Base-by-base conservation (phyloP, 352 stramenopile genomes). In the Thraustochytrium sp. region DNA sequence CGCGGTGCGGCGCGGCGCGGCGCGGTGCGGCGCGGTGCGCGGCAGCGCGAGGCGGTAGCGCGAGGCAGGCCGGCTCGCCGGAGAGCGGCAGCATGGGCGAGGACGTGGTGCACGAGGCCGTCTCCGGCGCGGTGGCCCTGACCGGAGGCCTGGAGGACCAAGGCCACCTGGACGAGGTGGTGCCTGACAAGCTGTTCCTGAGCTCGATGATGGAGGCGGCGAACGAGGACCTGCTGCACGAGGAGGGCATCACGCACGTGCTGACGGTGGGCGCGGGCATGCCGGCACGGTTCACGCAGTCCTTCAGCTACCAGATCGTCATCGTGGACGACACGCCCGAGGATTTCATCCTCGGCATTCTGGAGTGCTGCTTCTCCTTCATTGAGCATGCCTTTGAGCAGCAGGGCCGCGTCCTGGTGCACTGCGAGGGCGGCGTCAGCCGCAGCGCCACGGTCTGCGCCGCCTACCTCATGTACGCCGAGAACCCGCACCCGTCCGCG, bases 381-480 rank as follows among this genome's bases (percentile, higher is more conserved):
- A 80, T 80, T 31, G 53, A 80, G 29, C 68, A 80, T 26, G 68
- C 53, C 31, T 53, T 80, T 16, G 68, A 46, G 18, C 68, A 80
- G 38, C 31, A 80, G 13, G 68, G 68, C 26, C 34, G 53, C 34
- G 34, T 80, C 18, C 68, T 80, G 16, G 68, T 80, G 18, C 68
- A 80, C 53, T 80, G 68, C 51, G 68, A 84, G 26, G 61, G 75
- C 29, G 75, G 75, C 29, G 61, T 84, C 0, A 84, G 75, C 36
- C 40, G 75, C 34, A 76, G 55, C 16, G 75, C 75, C 11, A 84
- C 75, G 18, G 31, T 84, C 49, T 73, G 55, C 42, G 26, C 26
- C 23, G 75, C 75, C 54, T 84, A 80, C 29, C 38, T 84, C 55
- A 84, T 84, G 75, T 48, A 84, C 16, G 23, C 68, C 9, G 68